Conservation (phyloP, 1,284 basidiomycete genomes). For the Tremellales sp. region DNA sequence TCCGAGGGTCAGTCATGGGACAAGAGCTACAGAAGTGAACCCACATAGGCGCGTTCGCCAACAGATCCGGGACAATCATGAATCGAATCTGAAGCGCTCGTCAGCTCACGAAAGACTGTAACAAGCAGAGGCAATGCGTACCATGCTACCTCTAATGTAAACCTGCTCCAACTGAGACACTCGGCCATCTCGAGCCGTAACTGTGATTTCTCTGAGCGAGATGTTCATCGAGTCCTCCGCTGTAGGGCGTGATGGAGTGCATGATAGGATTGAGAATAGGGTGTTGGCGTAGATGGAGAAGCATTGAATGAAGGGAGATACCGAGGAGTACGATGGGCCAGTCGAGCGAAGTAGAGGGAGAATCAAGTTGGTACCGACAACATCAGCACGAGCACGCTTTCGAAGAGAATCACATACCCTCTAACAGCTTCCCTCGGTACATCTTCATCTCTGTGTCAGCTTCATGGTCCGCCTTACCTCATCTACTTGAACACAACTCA, state of each 20-base stretch:
- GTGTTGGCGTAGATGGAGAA: neutral
- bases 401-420: slow-evolving; percentile 57
- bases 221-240: slow-evolving; percentile 99
- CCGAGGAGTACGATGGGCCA: neutral
- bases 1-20: neutral
- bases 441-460: slow-evolving; percentile 59
- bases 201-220: slow-evolving; percentile 92
- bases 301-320: neutral
- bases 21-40: slow-evolving; percentile 39
- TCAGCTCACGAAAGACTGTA: too few relatives aligned
- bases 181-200: slow-evolving; percentile 95
- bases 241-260: slow-evolving; percentile 44
- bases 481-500: slow-evolving; percentile 18
- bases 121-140: slow-evolving; percentile 11
- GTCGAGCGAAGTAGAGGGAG: neutral
- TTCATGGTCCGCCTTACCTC: slow-evolving; percentile 45
- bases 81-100: slow-evolving; percentile 61
- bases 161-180: slow-evolving; percentile 99
- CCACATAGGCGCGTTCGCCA: slow-evolving; percentile 98
- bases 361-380: slow-evolving; percentile 1
- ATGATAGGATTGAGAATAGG: neutral
- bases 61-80: slow-evolving; percentile 99
- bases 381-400: neutral
- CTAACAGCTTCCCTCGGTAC: slow-evolving; percentile 94
- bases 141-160: slow-evolving; percentile 96